These are phyloP conservation scores for Babesia ovis DNA, from an alignment of 169 alveolate species.

Conservation along the genomic window DNA sequence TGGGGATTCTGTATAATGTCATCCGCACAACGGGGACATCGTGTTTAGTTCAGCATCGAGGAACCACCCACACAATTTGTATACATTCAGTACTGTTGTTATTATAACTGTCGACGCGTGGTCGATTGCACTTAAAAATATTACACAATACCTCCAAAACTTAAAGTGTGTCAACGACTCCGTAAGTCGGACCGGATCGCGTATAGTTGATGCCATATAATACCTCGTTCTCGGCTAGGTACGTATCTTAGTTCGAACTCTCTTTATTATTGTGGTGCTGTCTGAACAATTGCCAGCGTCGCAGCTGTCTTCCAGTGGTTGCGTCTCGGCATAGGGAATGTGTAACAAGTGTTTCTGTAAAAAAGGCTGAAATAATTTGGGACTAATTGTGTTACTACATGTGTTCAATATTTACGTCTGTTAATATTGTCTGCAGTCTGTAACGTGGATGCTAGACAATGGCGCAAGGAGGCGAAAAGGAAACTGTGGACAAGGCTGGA, in stretches of 20 bases:
- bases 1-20: constrained; percentile 5
- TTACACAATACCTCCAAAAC: neutral
- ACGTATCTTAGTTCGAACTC: neutral
- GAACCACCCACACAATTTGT: neutral
- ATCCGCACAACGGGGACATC: neutral
- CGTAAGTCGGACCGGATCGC: neutral
- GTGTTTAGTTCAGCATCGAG: neutral
- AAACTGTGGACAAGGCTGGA: neutral
- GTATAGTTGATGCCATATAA: neutral
- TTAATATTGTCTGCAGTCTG: neutral
- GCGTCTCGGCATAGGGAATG: neutral
- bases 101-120: neutral
- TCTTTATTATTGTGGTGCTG: too few species aligned
- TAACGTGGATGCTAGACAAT: neutral
- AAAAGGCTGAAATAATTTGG: neutral
- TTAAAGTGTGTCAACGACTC: neutral
- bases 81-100: neutral
- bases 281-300: neutral
- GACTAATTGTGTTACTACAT: neutral
- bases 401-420: neutral
- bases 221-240: neutral
- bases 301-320: neutral
- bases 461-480: constrained; percentile 9
- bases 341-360: neutral
- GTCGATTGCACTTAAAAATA: neutral